A percentile compares a stretch with the other conserved stretches of the same genome.
phyloP scores from a whole-genome alignment of 2,329 filamentous ascomycete genomes.

The Keithomyces neogunnii region DNA sequence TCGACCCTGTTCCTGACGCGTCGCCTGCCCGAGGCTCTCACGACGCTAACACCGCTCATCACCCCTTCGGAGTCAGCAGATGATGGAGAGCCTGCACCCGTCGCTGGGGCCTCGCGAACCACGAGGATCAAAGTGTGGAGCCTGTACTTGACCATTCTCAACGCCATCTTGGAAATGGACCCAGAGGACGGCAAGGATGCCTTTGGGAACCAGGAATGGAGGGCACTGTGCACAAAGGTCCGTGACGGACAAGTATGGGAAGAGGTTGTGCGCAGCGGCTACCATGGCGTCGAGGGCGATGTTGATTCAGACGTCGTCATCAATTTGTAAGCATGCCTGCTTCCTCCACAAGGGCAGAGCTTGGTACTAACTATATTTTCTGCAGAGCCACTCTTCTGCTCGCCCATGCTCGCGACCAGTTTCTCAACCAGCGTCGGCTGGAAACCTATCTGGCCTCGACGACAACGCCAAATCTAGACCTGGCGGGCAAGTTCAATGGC shows the following conservation, averaged over 20 bases:
- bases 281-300: conserved; percentile 78
- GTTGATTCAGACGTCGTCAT: conserved; percentile 94
- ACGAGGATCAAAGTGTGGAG: conserved; percentile 96
- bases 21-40: conserved; percentile 80
- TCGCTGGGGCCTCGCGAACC: conserved; percentile 70
- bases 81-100: conserved; percentile 55
- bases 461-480: conserved; percentile 63
- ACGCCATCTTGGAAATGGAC: conserved; percentile 82
- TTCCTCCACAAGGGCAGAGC: background rate
- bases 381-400: conserved; percentile 77
- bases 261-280: conserved; percentile 78
- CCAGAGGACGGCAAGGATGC: conserved; percentile 81
- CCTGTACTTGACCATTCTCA: conserved; percentile 87
- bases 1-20: conserved; percentile 93
- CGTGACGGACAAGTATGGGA: conserved; percentile 92
- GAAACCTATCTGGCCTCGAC: conserved; percentile 82
- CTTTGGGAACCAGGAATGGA: conserved; percentile 83
- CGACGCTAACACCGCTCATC: conserved; percentile 76
- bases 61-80: conserved; percentile 44
- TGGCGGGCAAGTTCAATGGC: conserved; percentile 54
- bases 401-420: conserved; percentile 79
- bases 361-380: background rate
- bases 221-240: conserved; percentile 71
- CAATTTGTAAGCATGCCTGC: conserved; percentile 54
- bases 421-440: conserved; percentile 74